These are phyloP conservation scores for Serpula lacrymans DNA, from an alignment of 768 basidiomycete species.

Conservation along the genomic window DNA sequence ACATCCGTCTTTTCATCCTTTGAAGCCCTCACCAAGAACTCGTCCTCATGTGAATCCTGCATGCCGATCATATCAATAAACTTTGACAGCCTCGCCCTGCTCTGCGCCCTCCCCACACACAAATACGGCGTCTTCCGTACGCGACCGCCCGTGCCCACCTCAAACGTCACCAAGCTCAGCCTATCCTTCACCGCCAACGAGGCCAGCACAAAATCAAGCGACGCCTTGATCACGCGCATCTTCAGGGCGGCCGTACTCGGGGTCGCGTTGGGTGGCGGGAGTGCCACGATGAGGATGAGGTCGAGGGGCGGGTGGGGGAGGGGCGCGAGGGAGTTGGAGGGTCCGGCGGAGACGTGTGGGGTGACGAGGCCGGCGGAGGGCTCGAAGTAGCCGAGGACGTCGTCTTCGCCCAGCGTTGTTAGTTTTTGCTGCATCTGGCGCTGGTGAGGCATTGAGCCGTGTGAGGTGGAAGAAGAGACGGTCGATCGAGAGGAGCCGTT, in stretches of 20 bases:
- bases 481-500: slow-evolving; percentile 66
- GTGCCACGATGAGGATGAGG: slow-evolving; percentile 85
- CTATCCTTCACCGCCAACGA: slow-evolving; percentile 77
- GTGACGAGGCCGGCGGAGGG: slow-evolving; percentile 53
- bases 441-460: slow-evolving; percentile 48
- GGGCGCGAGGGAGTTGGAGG: slow-evolving; percentile 78
- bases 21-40: slow-evolving; percentile 64
- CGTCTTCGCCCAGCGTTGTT: slow-evolving; percentile 68
- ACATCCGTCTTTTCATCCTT: slow-evolving; percentile 97
- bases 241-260: slow-evolving; percentile 85
- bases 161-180: slow-evolving; percentile 88
- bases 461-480: slow-evolving; percentile 71
- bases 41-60: slow-evolving; percentile 53
- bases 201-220: slow-evolving; percentile 82
- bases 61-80: slow-evolving; percentile 72
- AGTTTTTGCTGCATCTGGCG: slow-evolving; percentile 43
- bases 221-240: slow-evolving; percentile 81
- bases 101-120: slow-evolving; percentile 62
- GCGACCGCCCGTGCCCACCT: slow-evolving; percentile 76
- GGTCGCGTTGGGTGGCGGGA: slow-evolving; percentile 69
- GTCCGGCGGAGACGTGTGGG: slow-evolving; percentile 68
- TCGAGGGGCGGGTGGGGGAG: slow-evolving; percentile 87
- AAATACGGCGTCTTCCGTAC: slow-evolving; percentile 96
- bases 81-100: slow-evolving; percentile 64
- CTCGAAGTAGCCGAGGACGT: slow-evolving; percentile 59